Conservation (phyloP, 2,329 filamentous ascomycete genomes). For the Aspergillus luchuensis region DNA sequence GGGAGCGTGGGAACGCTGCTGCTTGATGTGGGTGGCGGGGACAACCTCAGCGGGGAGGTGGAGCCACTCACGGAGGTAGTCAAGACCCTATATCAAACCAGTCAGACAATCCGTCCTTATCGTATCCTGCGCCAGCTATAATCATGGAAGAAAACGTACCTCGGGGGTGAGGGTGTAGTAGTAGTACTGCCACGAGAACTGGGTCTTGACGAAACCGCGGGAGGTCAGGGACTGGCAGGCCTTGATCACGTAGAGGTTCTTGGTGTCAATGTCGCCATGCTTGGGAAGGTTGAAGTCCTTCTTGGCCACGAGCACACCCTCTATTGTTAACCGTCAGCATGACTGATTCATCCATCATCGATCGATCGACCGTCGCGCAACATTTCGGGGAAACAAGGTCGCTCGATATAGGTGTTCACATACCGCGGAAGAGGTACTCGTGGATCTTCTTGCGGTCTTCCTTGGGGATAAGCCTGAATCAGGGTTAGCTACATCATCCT, state of each 20-base stretch:
- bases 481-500: constrained; percentile 19
- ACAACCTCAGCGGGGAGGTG: constrained; percentile 99
- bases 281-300: constrained; percentile 99
- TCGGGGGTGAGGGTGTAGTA: constrained; percentile 99
- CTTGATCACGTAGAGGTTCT: constrained; percentile 99
- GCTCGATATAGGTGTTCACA: constrained; percentile 30
- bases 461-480: constrained; percentile 92
- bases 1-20: constrained; percentile 97
- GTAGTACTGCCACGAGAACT: constrained; percentile 99
- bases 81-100: constrained; percentile 68
- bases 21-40: constrained; percentile 99
- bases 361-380: neutral
- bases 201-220: constrained; percentile 98
- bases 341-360: neutral
- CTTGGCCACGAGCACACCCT: constrained; percentile 90
- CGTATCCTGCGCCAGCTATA: too few species aligned
- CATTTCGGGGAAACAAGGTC: constrained; percentile 17
- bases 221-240: constrained; percentile 97
- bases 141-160: constrained; percentile 23
- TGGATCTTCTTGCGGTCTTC: constrained; percentile 99
- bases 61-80: constrained; percentile 99
- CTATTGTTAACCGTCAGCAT: constrained; percentile 40
- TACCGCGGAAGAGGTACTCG: constrained; percentile 98
- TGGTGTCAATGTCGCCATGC: constrained; percentile 98
- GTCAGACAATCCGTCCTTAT: constrained; percentile 5